Percentiles rank a stretch among this genome's conserved stretches.
These are phyloP conservation scores for Fusarium annulatum DNA, from an alignment of 2,329 filamentous ascomycete genomes.

Conservation along the genomic window DNA sequence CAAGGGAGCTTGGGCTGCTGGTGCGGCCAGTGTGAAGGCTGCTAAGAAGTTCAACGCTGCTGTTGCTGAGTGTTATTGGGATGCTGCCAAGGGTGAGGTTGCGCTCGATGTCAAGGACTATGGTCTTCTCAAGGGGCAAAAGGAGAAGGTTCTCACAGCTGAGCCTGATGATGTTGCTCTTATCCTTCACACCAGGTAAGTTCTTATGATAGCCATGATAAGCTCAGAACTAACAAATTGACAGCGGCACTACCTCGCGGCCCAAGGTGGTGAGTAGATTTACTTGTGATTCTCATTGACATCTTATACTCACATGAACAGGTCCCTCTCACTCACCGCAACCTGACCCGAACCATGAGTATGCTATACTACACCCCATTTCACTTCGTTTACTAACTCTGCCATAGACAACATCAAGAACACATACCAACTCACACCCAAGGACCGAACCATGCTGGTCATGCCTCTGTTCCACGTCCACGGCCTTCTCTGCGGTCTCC, in stretches of 20 bases:
- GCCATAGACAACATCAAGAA: conserved; percentile 75
- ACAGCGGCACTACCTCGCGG: conserved; percentile 80
- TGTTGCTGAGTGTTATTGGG: conserved; percentile 89
- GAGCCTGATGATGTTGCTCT: conserved; percentile 83
- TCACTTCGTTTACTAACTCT: conserved; percentile 40
- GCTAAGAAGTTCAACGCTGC: conserved; percentile 83
- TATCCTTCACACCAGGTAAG: conserved; percentile 78
- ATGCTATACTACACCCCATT: conserved; percentile 18
- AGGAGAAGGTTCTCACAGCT: conserved; percentile 58
- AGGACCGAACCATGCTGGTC: conserved; percentile 84
- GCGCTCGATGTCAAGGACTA: conserved; percentile 81
- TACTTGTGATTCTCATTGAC: not conserved
- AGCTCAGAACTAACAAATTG: conserved; percentile 37
- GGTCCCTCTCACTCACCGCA: conserved; percentile 83
- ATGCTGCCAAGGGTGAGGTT: conserved; percentile 71
- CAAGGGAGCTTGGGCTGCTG: conserved; percentile 72
- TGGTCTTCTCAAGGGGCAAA: conserved; percentile 69
- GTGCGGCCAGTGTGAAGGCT: conserved; percentile 78
- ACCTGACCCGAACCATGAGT: conserved; percentile 85
- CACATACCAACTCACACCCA: conserved; percentile 77
- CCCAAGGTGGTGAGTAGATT: conserved; percentile 76
- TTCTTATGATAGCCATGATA: not conserved
- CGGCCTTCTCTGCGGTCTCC: conserved; percentile 84
- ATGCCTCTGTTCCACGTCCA: conserved; percentile 95
- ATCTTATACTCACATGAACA: conserved; percentile 44